Evolutionary conservation across 176 grass and related monocot species (phyloP), one percentile per base, ranked within the genome.

Genomic region (Eragrostis curvula): DNA sequence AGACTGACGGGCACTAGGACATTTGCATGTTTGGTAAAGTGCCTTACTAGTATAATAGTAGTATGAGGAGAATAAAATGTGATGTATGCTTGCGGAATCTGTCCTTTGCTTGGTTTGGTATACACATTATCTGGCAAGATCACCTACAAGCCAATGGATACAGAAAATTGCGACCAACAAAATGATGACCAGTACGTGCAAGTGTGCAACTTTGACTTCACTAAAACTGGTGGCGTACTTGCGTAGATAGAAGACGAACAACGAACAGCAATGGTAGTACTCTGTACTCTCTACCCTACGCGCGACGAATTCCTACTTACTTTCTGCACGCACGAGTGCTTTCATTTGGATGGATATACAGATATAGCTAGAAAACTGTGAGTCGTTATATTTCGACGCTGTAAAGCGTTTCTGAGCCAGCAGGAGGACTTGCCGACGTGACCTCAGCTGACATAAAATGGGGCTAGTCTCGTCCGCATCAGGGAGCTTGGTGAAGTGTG

Each of bases 401-500:
- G 75, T 12, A 81, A 75, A 70, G 53, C 5, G 66, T 65, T 77
- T 39, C 85, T 9, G 52, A 51, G 73, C 36, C 46, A 70, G 43
- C 71, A 52, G 58, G 18, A 70, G 73, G 47, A 43, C 68, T 67
- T 24, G 48, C 18, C 49, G 68, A 67, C 65, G 47, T 73, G 86
- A 78, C 73, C 55, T 71, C 20, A n/a, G 66, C 21, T 8, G 73
- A 48, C 74, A 83, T 17, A 78, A 67, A 79, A 62, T 7, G 8
- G 11, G 8, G 40, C 16, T 51, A n/a, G 52, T 52, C n/a, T 14
- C 39, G 64, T 83, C 66, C 46, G 36, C 66, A 47, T 83, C 86
- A 24, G 9, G 6, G n/a, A 12, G 46, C 68, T 83, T 66, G 48
- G 5, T 83, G 47, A 83, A 84, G 67, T 83, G 42, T 73, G 20